These are phyloP conservation scores for Marasmius sp. DNA, from an alignment of 1,284 basidiomycete species.

Conservation along the genomic window DNA sequence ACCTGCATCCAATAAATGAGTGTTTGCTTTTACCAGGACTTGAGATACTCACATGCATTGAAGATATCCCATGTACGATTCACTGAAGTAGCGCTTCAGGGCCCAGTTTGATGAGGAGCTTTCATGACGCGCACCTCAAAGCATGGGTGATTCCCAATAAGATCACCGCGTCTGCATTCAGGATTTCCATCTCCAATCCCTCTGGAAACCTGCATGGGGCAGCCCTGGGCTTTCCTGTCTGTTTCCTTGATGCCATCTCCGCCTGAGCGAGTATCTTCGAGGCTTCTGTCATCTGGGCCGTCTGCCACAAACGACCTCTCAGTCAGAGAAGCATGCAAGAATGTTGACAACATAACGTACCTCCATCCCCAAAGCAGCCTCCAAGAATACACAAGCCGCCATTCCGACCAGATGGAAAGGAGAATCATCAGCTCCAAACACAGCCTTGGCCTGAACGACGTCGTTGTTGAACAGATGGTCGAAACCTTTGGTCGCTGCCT, in stretches of 20 bases:
- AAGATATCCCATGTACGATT: conserved; percentile 76
- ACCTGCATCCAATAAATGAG: conserved; percentile 31
- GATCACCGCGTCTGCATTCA: conserved; percentile 70
- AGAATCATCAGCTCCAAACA: conserved; percentile 51
- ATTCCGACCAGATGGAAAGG: conserved; percentile 72
- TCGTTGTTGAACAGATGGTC: conserved; percentile 70
- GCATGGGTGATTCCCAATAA: conserved; percentile 69
- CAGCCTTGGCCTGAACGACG: conserved; percentile 48
- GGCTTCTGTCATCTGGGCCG: conserved; percentile 58
- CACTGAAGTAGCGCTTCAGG: conserved; percentile 37
- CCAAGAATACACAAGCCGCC: conserved; percentile 72
- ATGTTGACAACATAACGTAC: conserved; percentile 31
- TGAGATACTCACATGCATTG: conserved; percentile 59
- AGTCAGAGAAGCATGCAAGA: conserved; percentile 2
- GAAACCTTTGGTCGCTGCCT: conserved; percentile 59
- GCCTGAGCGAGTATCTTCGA: conserved; percentile 51
- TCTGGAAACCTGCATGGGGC: conserved; percentile 47
- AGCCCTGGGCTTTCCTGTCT: conserved; percentile 46
- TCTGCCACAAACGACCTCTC: conserved; percentile 26
- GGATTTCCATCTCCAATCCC: conserved; percentile 72
- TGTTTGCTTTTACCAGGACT: not conserved
- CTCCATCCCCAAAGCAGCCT: conserved; percentile 82
- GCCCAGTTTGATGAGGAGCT: not conserved
- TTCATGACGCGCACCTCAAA: conserved; percentile 45
- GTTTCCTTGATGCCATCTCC: conserved; percentile 60